These are phyloP conservation scores for Phaeomoniella chlamydospora DNA, from an alignment of 2,329 filamentous ascomycete genomes.

Conservation along the genomic window DNA sequence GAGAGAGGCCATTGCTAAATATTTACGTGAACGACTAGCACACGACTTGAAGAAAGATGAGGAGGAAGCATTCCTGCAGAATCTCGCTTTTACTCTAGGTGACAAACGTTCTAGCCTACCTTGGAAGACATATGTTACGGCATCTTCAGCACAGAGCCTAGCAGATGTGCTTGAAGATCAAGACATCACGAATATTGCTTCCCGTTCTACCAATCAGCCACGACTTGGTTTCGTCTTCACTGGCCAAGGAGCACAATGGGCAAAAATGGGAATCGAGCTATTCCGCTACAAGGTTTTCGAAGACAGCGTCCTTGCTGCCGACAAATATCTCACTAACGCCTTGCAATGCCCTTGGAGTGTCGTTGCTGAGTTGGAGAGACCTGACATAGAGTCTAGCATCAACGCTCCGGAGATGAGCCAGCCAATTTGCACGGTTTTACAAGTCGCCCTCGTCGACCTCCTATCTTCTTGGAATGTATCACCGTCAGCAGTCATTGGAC, in stretches of 20 bases:
- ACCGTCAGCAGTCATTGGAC: constrained; percentile 15
- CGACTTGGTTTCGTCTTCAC: constrained; percentile 21
- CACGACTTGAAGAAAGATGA: too few species aligned
- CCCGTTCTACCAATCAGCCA: too few species aligned
- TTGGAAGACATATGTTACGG: constrained; percentile 3
- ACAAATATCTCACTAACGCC: constrained; percentile 3
- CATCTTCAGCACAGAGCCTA: constrained; percentile 1
- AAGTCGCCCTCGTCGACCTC: constrained; percentile 18
- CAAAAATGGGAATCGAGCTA: constrained; percentile 19
- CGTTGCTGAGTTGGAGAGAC: constrained; percentile 6
- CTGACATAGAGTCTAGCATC: constrained; percentile 6
- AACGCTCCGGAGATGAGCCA: constrained; percentile 15
- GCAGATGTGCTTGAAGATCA: too few species aligned
- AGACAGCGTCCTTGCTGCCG: constrained; percentile 2
- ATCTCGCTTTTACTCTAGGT: constrained; percentile 3
- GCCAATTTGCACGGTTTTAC: constrained; percentile 18
- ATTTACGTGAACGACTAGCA: too few species aligned
- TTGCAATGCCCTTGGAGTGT: constrained; percentile 8
- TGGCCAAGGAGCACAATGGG: constrained; percentile 22
- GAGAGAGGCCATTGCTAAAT: too few species aligned
- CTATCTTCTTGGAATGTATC: constrained; percentile 12
- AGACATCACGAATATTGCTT: too few species aligned
- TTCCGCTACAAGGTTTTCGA: constrained; percentile 2
- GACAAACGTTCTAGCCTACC: constrained; percentile 3
- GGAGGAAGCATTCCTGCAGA: constrained; percentile 1